Percentiles rank a stretch among this genome's conserved stretches.
Evolutionary conservation across 2,329 filamentous ascomycete genomes (phyloP).

Genomic region (Chaetomium sp.): DNA sequence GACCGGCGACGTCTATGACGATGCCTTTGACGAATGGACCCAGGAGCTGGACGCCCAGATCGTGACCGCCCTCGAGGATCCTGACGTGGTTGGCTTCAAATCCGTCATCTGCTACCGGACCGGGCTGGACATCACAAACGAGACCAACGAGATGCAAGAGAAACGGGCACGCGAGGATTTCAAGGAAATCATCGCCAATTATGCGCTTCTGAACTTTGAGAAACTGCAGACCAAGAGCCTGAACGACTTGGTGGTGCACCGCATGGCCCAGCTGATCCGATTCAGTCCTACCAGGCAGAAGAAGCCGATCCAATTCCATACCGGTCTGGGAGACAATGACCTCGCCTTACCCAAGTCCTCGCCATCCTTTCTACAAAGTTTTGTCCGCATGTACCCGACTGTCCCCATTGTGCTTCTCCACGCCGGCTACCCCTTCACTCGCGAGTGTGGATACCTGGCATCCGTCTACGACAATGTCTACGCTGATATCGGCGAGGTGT

Average conservation of each 20-base stretch:
- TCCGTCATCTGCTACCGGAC: constrained; percentile 81
- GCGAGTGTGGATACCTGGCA: constrained; percentile 77
- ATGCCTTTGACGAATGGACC: constrained; percentile 49
- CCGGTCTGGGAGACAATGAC: constrained; percentile 79
- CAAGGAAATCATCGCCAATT: constrained; percentile 40
- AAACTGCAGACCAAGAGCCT: constrained; percentile 64
- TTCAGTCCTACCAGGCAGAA: constrained; percentile 48
- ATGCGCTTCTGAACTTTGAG: constrained; percentile 44
- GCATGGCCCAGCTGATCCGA: constrained; percentile 61
- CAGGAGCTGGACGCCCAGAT: constrained; percentile 57
- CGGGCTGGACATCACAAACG: constrained; percentile 61
- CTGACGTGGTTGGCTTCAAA: constrained; percentile 77
- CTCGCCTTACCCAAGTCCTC: constrained; percentile 70
- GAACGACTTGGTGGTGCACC: constrained; percentile 70
- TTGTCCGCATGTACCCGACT: constrained; percentile 68
- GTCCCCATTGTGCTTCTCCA: constrained; percentile 79
- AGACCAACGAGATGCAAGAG: constrained; percentile 42
- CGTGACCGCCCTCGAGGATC: constrained; percentile 59
- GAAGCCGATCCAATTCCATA: constrained; percentile 84
- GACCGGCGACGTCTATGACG: constrained; percentile 44
- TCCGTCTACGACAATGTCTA: constrained; percentile 78
- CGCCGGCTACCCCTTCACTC: constrained; percentile 78
- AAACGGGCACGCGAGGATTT: constrained; percentile 47
- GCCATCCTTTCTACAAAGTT: constrained; percentile 71
- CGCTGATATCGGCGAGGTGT: constrained; percentile 80